phyloP scores from a whole-genome alignment of 495 filamentous ascomycete genomes.

The Penicillium soppii region DNA sequence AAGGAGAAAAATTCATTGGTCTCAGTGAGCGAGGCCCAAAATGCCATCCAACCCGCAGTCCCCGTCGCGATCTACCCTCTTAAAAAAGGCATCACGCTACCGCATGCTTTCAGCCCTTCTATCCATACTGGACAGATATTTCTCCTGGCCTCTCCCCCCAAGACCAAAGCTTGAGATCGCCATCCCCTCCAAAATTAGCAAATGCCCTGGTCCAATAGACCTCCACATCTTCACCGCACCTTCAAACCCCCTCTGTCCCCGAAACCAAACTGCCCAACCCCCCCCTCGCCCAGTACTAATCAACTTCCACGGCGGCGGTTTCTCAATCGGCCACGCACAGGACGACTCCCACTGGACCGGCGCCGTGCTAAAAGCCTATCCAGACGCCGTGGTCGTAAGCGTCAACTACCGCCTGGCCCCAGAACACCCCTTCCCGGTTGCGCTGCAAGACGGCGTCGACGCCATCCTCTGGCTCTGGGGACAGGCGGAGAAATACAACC shows the following conservation, averaged over 20 bases:
- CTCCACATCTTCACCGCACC: constrained; percentile 23
- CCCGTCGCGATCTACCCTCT: constrained; percentile 2
- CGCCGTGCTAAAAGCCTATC: constrained; percentile 8
- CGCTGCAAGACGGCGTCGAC: constrained; percentile 65
- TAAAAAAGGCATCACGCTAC: constrained; percentile 13
- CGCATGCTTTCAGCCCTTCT: constrained; percentile 12
- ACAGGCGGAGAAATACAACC: constrained; percentile 43
- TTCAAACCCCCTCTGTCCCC: neutral
- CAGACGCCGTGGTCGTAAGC: constrained; percentile 17
- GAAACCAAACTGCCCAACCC: neutral
- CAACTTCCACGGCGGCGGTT: constrained; percentile 38
- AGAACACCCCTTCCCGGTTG: constrained; percentile 41
- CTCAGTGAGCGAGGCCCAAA: neutral
- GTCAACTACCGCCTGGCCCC: constrained; percentile 39
- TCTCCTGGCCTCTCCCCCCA: constrained; percentile 16
- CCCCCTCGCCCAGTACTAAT: constrained; percentile 13
- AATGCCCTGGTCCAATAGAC: constrained; percentile 12
- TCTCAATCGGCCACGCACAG: constrained; percentile 32
- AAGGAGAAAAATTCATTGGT: neutral
- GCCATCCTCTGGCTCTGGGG: constrained; percentile 51
- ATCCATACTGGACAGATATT: constrained; percentile 21
- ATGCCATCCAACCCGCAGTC: neutral
- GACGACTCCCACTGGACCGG: constrained; percentile 22
- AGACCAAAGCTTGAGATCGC: constrained; percentile 8
- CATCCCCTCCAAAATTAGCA: constrained; percentile 21